Base-by-base conservation (phyloP, 768 basidiomycete species). In the Rhizopogon salebrosus region DNA sequence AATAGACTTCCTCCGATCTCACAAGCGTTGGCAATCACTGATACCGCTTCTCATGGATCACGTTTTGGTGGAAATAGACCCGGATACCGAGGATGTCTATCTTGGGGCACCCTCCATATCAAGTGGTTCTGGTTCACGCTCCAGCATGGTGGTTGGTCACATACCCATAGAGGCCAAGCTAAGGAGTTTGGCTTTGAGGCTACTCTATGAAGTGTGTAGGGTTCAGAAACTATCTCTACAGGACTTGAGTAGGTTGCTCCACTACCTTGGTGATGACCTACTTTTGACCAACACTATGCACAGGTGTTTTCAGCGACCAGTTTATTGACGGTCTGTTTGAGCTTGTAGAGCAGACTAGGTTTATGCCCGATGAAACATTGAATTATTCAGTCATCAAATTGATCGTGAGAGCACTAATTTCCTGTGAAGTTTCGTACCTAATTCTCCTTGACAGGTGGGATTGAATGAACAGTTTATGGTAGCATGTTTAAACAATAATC, bases 381-480 rank as follows among this genome's bases (percentile, higher is more conserved):
- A 98, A 98, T 63, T 98, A 98, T 65, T 85, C 90, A 1, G 86
- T 98, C 35, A 95, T 99, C 67, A 95, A 95, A 65, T 77, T 98
- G 31, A 84, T 98, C 56, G 95, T 95, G 61, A 66, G 87, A 68
- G 16, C 18, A 8, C 48, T 20, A 52, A 34, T 45, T 13, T 48
- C 50, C 9, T 27, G 14, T 23, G 39, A 29, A 31, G 40, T 37
- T 34, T 22, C 27, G 16, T 4, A 40, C 16, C 29, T 31, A 29
- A 37, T 49, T 68, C 27, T 63, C 36, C 23, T 45, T 48, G 29
- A 1, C 61, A 95, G 92, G 86, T 94, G 29, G 86, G 94, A 0
- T 75, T 99, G 27, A 99, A 98, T 63, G 95, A 99, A 66, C 95
- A 98, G 69, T 99, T 95, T 71, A 99, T 99, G 95, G 93, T 98